phyloP scores from a whole-genome alignment of 345 rosid species.

The Ricinus communis region DNA sequence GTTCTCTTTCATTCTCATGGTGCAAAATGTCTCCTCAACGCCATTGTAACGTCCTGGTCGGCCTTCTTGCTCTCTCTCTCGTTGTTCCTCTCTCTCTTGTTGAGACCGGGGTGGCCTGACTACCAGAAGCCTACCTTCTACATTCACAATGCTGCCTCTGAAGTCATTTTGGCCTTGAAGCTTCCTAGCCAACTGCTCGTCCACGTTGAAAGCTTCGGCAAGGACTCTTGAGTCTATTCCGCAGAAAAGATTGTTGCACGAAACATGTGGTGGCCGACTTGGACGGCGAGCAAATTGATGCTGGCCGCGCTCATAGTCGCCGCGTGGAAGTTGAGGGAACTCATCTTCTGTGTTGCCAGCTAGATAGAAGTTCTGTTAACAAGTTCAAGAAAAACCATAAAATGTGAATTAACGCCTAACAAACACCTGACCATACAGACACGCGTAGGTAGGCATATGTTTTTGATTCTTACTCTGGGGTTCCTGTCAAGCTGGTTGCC shows the following conservation, averaged over 20 bases:
- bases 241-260: slow-evolving; percentile 26
- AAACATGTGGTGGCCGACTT: neutral
- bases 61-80: neutral
- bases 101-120: slow-evolving; percentile 3
- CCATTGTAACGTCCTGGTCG: slow-evolving; percentile 14
- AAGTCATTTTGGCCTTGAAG: slow-evolving; percentile 5
- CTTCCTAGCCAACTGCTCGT: slow-evolving; percentile 11
- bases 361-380: slow-evolving; percentile 49
- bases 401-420: too few species aligned
- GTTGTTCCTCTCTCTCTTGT: slow-evolving; percentile 12
- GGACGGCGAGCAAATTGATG: neutral
- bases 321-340: slow-evolving; percentile 6
- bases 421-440: neutral
- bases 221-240: slow-evolving; percentile 28
- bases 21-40: slow-evolving; percentile 36
- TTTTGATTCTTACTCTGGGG: slow-evolving; percentile 45
- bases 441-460: neutral
- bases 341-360: slow-evolving; percentile 64
- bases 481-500: slow-evolving; percentile 35
- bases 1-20: slow-evolving; percentile 33
- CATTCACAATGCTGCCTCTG: slow-evolving; percentile 27
- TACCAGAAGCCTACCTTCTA: slow-evolving; percentile 15
- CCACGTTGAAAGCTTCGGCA: slow-evolving; percentile 32
- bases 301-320: neutral
- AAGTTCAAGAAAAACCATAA: too few species aligned